phyloP scores from a whole-genome alignment of 345 rosid species.

The Capsella bursapastoris region DNA sequence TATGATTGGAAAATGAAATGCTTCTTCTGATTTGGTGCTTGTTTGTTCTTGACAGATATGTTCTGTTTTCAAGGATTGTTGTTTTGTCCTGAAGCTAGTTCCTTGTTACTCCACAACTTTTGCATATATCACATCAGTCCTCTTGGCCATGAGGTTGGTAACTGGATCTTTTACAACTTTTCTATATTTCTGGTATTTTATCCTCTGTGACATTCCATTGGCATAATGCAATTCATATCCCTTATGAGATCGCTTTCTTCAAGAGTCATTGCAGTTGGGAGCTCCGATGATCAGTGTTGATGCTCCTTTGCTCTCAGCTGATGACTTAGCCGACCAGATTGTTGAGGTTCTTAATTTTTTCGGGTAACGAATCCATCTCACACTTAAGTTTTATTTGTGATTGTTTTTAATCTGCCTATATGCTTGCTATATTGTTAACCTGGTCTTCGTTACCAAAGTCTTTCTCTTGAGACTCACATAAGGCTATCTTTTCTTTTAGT shows the following conservation, averaged over 20 bases:
- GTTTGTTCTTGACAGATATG: slow-evolving; percentile 58
- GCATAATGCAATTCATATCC: slow-evolving; percentile 45
- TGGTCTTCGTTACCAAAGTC: not conserved
- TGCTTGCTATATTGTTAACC: not conserved
- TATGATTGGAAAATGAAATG: not conserved
- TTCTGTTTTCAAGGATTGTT: slow-evolving; percentile 92
- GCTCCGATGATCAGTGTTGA: slow-evolving; percentile 65
- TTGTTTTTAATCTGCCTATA: not conserved
- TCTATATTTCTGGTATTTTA: not conserved
- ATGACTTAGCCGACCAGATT: slow-evolving; percentile 95
- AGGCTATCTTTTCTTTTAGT: slow-evolving; percentile 7
- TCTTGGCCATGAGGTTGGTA: slow-evolving; percentile 96
- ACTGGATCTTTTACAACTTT: slow-evolving; percentile 11
- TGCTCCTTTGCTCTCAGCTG: slow-evolving; percentile 74
- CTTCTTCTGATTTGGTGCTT: not conserved
- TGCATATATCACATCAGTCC: slow-evolving; percentile 97
- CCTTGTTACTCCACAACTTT: slow-evolving; percentile 91
- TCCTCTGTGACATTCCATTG: slow-evolving; percentile 3
- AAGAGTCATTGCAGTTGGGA: slow-evolving; percentile 93
- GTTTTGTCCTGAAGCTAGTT: slow-evolving; percentile 87
- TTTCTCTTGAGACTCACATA: not conserved
- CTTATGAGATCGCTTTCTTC: slow-evolving; percentile 61
- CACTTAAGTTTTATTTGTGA: not conserved
- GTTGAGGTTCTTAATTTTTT: slow-evolving; percentile 90
- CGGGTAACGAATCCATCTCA: slow-evolving; percentile 58